Base-by-base conservation (phyloP, 2,329 filamentous ascomycete genomes). In the Rhynchosporium agropyri region DNA sequence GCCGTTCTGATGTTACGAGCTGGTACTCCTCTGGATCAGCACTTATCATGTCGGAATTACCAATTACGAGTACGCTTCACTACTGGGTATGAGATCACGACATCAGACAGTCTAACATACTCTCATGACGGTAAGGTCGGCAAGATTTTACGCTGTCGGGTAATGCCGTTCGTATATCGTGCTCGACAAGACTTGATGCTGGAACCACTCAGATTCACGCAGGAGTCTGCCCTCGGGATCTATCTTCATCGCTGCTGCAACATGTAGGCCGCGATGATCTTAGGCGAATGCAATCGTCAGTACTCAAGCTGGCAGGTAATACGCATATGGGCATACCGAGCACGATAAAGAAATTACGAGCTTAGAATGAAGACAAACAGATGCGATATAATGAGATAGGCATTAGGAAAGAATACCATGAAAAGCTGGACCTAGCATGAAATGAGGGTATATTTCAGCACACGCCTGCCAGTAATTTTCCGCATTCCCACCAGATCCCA, bases 131-230 rank as follows among this genome's bases (percentile, higher is more conserved):
- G 20, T 29, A 55, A 29, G 28, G 31, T 31, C 20, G 29, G 29
- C 20, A 28, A 6, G 26, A 36, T 6, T 1, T 15, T 3, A n/a
- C 53, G 12, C 20, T 43, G 2, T 49, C 38, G 20, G 38, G 53
- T 31, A 26, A 26, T 26, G 53, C 38, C 31, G 38, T 26, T 43
- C 9, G 9, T 43, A 10, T 56, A 26, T 10, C 15, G n/a, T 38
- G 3, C 7, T 9, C 42, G 38, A 12, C 20, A n/a, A 29, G 26
- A 9, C 36, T 56, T 26, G 53, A 56, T 56, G 53, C 4, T 43
- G 43, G 36, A 43, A 43, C 53, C 53, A 43, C 20, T 56, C 53
- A 56, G 9, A 56, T 43, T 26, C 28, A 43, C 38, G 36, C 43
- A 15, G 29, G 53, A 43, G 29, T 26, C 9, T 43, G 26, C 53